Base-by-base conservation (phyloP, 1,284 basidiomycete species). In the Vanrija sp. region DNA sequence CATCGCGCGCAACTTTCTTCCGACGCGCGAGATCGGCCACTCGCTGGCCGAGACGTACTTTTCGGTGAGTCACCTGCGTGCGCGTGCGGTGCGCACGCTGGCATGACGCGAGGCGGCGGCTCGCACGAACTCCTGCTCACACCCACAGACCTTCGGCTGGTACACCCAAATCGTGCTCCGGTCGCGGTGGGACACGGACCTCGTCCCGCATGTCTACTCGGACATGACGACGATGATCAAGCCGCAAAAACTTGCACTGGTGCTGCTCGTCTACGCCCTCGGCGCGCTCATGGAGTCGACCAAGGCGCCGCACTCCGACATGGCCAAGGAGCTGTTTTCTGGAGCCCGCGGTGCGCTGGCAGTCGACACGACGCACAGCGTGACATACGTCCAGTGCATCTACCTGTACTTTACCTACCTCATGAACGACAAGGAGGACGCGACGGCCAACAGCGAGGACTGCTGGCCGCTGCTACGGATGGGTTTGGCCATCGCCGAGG, bases 241-340 rank as follows among this genome's bases (percentile, higher is more conserved):
- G 16, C 49, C 54, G 18, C 60, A 62, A 27, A 57, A 61, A 37
- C 55, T 72, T 24, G 63, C 65, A 16, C 57, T 62, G 25, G 51
- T 69, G 44, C 66, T 66, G 51, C 55, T 66, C 37, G 39, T 70
- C 24, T 47, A 70, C 22, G 54, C 62, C 1, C 61, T 70, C 41
- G 68, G 64, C 16, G 31, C 52, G 8, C 53, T 65, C 15, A 66
- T 71, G 53, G 65, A 69, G 41, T 57, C 60, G 1, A 37, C 49
- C 24, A 25, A 36, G 3, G 63, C 65, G 6, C n/a, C 39, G 4
- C 24, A 31, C 20, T 22, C 49, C 27, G 36, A 43, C n/a, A 23
- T 19, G 15, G 39, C 42, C 12, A 24, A 22, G 39, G 20, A 51
- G 19, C 18, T 41, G 6, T 24, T 48, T 18, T n/a, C 46, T 14